Conservation (phyloP, 2,329 filamentous ascomycete species). For the Colletotrichum lentis region DNA sequence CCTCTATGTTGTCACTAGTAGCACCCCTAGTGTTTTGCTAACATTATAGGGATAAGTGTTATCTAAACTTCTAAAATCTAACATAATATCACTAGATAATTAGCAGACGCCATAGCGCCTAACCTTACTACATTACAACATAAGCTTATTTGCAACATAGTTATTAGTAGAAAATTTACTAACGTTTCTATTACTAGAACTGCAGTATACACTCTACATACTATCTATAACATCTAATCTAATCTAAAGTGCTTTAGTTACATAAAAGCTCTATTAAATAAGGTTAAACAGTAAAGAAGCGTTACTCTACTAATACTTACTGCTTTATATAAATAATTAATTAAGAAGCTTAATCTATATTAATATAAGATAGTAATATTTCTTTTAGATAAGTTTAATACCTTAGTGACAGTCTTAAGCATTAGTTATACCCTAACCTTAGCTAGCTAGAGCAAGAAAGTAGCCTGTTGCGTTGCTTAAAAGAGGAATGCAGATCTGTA, state of each 20-base stretch:
- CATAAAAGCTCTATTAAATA: no score
- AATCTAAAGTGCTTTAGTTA: neutral
- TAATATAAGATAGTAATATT: conserved; percentile 39
- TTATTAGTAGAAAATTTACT: neutral
- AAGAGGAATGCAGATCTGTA: conserved; percentile 47
- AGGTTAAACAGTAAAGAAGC: neutral
- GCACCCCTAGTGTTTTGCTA: no score
- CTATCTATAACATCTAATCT: neutral
- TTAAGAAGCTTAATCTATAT: conserved; percentile 38
- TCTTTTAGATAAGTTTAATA: conserved; percentile 35
- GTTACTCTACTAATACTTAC: neutral
- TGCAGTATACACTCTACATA: neutral
- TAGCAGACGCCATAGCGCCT: neutral
- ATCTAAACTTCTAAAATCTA: no score
- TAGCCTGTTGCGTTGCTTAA: conserved; percentile 43
- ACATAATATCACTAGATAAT: no score
- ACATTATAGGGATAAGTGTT: no score
- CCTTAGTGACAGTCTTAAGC: conserved; percentile 16
- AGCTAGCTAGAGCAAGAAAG: conserved; percentile 39
- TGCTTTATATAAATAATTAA: neutral
- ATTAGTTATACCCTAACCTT: conserved; percentile 20
- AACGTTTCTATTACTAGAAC: neutral
- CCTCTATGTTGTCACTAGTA: no score
- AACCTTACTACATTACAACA: neutral
- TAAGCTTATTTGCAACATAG: neutral